Base-by-base conservation (phyloP, 768 basidiomycete species). In the Filobasidium floriforme region DNA sequence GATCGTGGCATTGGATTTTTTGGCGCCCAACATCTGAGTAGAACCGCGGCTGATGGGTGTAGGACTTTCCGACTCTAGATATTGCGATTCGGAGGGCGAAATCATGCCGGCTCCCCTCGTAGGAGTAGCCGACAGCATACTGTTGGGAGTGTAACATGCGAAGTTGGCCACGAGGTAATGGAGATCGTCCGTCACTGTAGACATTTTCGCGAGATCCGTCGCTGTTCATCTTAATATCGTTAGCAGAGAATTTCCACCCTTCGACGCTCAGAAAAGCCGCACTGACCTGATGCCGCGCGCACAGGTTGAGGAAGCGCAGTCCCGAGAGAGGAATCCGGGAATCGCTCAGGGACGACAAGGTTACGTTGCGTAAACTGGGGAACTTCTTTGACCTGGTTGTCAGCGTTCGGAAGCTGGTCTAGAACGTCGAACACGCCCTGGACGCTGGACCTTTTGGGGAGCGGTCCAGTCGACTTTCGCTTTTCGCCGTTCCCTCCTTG, bases 391-490 rank as follows among this genome's bases (percentile, higher is more conserved):
- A 49, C 46, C 46, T 44, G 43, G 43, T 15, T 49, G 12, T 49
- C 46, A 5, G 12, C 15, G 9, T 9, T 37, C 4, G 32, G 32
- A 37, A 37, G 32, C 9, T 37, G 32, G 9, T 37, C 32, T 63
- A 15, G 68, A 40, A 0, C 68, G 51, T 12, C 72, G 55, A 77
- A 77, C 0, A 77, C 62, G 1, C 73, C 75, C 28, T 59, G 68
- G 24, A 77, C 61, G 54, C 70, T 71, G 63, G 73, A 74, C 24
- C 76, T 46, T 65, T 76, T 75, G 1, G 76, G 76, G 7, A 77
- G 40, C n/a, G 63, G 65, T 37, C 29, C 52, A n/a, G 1, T 29
- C 18, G 59, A 32, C 11, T 43, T 18, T 14, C 29, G 59, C n/a
- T 43, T 40, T n/a, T 60, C 26, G n/a, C 41, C 59, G 6, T 4